A percentile compares a stretch with the other conserved stretches of the same genome.
Conservation (phyloP, 331 rosid genomes). For the Quercus tomentella region DNA sequence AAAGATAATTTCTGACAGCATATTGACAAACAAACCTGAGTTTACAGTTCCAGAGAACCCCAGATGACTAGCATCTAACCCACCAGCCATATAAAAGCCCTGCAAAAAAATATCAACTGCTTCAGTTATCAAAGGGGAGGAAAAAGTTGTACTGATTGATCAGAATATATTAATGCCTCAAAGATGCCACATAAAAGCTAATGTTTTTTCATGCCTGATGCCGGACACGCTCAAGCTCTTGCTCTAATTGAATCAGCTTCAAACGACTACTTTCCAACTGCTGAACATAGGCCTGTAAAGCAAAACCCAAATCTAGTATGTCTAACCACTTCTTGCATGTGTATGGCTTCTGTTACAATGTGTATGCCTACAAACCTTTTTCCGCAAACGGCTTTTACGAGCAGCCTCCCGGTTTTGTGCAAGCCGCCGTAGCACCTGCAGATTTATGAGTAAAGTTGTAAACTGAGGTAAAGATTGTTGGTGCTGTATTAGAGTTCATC, state of each 20-base stretch:
- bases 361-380: conserved; percentile 57
- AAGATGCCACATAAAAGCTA: conserved; percentile 17
- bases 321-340: conserved; percentile 3
- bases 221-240: conserved; percentile 67
- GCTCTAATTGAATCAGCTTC: conserved; percentile 74
- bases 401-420: conserved; percentile 99
- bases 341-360: conserved; percentile 11
- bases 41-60: conserved; percentile 60
- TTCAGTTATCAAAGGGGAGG: conserved; percentile 12
- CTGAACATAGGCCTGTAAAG: conserved; percentile 75
- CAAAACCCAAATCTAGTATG: conserved; percentile 14
- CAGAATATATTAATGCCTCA: conserved; percentile 11
- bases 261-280: conserved; percentile 89
- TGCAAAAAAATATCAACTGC: conserved; percentile 38
- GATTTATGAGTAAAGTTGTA: conserved; percentile 14
- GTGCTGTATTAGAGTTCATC: background rate
- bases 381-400: conserved; percentile 87
- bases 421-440: conserved; percentile 85
- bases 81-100: conserved; percentile 63
- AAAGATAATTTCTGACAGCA: conserved; percentile 18
- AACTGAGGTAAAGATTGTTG: background rate
- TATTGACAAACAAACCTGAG: conserved; percentile 60
- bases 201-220: conserved; percentile 55
- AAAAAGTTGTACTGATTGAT: background rate
- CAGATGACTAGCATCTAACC: conserved; percentile 57